A percentile compares a stretch with the other conserved stretches of the same genome.
Conservation (phyloP, 192 early-diverging fungal genomes). For the Neocallimastix lanati region DNA sequence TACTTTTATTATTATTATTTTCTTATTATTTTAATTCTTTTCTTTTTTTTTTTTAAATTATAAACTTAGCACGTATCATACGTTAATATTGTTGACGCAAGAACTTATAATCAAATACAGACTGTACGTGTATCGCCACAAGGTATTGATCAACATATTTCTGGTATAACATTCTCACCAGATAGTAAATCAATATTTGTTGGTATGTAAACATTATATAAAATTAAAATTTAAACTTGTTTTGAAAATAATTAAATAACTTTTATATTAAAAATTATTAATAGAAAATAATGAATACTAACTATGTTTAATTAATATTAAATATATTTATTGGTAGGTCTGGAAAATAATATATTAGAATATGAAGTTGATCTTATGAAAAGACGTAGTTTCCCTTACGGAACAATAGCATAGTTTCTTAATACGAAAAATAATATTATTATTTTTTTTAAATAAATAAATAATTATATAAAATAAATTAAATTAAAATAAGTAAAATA, state of each 20-base stretch:
- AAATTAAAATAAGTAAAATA: too few species aligned
- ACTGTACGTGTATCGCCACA: conserved; percentile 54
- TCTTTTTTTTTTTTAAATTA: too few species aligned
- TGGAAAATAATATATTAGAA: conserved; percentile 68
- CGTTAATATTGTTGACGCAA: conserved; percentile 75
- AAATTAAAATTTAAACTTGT: too few species aligned
- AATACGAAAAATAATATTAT: too few species aligned
- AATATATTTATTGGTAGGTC: conserved; percentile 22
- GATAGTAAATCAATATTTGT: conserved; percentile 74
- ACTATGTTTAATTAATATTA: too few species aligned
- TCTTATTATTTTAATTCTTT: too few species aligned
- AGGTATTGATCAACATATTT: conserved; percentile 55
- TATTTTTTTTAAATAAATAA: too few species aligned
- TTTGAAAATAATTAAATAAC: too few species aligned
- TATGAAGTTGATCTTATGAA: conserved; percentile 61
- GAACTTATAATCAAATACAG: conserved; percentile 69
- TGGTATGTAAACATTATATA: too few species aligned
- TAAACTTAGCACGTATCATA: conserved; percentile 49
- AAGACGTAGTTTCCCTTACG: conserved; percentile 63
- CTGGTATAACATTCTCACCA: conserved; percentile 65
- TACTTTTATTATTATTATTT: too few species aligned
- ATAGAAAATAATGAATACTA: not conserved
- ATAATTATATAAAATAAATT: too few species aligned
- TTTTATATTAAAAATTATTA: not conserved
- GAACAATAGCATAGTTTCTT: conserved; percentile 19